Evolutionary conservation across 495 filamentous ascomycete species (phyloP).

Genomic region (Venustampulla echinocandica): DNA sequence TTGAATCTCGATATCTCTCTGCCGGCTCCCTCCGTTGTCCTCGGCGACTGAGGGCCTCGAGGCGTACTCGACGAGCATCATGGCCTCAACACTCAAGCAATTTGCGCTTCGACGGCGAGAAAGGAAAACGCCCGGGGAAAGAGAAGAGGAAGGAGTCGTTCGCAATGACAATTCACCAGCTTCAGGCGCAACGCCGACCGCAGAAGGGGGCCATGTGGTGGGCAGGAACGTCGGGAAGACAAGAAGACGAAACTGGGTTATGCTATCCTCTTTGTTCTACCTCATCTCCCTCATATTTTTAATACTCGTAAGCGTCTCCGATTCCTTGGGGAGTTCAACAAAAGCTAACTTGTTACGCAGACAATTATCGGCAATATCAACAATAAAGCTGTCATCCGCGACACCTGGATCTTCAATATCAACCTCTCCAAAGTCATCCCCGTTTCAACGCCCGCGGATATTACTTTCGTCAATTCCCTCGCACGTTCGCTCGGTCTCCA

Average conservation of each 20-base stretch:
- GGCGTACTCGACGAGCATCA: too few species aligned
- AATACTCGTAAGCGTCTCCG: slow-evolving; percentile 44
- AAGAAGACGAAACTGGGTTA: slow-evolving; percentile 44
- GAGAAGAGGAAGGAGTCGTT: slow-evolving; percentile 4
- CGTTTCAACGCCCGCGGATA: slow-evolving; percentile 49
- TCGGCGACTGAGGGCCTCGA: too few species aligned
- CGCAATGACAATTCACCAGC: not conserved
- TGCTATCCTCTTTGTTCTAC: slow-evolving; percentile 60
- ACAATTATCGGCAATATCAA: slow-evolving; percentile 64
- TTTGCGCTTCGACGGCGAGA: slow-evolving; percentile 11
- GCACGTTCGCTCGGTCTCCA: slow-evolving; percentile 82
- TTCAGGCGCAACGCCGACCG: not conserved
- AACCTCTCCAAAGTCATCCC: slow-evolving; percentile 79
- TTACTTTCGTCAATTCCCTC: slow-evolving; percentile 67
- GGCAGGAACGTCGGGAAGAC: too few species aligned
- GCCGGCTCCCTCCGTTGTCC: too few species aligned
- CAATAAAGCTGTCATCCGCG: slow-evolving; percentile 46
- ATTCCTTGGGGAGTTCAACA: not conserved
- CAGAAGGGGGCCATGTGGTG: too few species aligned
- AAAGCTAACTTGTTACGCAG: slow-evolving; percentile 21
- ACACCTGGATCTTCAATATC: slow-evolving; percentile 76
- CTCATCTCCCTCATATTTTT: slow-evolving; percentile 67
- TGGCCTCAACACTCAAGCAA: too few species aligned
- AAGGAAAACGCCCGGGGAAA: slow-evolving; percentile 7
- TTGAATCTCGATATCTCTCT: too few species aligned